Percentiles rank a stretch among this genome's conserved stretches.
These are phyloP conservation scores for Hordeum vulgare DNA, from an alignment of 176 grass and related monocot genomes.

Conservation along the genomic window DNA sequence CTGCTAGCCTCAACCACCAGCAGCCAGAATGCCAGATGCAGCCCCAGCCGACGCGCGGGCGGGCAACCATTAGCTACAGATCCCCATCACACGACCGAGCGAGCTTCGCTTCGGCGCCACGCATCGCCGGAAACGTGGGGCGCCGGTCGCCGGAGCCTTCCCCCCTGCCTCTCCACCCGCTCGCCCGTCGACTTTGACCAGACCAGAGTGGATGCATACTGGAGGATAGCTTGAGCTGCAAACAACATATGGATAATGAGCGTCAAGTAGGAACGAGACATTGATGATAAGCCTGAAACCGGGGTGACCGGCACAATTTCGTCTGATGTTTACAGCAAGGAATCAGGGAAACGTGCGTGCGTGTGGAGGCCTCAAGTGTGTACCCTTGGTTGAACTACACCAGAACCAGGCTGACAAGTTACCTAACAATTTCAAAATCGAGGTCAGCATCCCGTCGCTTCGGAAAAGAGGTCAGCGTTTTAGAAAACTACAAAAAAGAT, in stretches of 20 bases:
- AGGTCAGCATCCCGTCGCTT: not conserved
- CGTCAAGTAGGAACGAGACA: not conserved
- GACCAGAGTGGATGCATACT: not conserved
- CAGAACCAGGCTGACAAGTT: not conserved
- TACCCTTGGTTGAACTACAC: not conserved
- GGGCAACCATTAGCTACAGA: no score
- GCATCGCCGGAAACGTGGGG: slow-evolving; percentile 8
- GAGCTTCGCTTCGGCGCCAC: slow-evolving; percentile 34
- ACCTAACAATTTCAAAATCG: not conserved
- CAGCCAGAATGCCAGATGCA: no score
- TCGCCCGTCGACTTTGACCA: slow-evolving; percentile 24
- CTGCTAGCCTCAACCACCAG: no score
- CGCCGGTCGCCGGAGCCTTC: no score
- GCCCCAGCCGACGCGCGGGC: no score
- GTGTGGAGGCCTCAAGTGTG: slow-evolving; percentile 5
- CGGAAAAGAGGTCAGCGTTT: not conserved
- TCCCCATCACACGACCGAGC: slow-evolving; percentile 17
- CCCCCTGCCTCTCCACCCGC: no score
- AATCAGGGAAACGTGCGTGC: no score
- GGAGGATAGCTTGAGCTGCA: slow-evolving; percentile 12
- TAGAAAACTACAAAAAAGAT: no score
- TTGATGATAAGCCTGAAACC: not conserved
- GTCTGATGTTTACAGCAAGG: not conserved
- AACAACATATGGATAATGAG: slow-evolving; percentile 24
- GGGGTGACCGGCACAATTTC: not conserved